Conservation (phyloP, 768 basidiomycete genomes). For the Leccinum sublutescens region DNA sequence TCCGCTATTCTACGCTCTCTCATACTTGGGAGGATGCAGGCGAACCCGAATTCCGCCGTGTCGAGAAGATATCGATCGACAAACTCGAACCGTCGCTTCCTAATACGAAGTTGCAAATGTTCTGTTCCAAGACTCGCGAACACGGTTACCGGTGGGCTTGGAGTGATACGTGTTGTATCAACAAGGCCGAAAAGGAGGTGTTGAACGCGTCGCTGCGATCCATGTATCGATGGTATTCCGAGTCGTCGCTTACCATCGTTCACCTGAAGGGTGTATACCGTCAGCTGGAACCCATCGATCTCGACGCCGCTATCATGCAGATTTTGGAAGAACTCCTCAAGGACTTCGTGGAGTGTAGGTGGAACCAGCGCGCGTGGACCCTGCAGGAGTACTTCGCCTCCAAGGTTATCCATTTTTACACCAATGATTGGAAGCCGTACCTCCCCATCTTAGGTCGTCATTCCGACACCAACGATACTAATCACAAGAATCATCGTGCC, state of each 20-base stretch:
- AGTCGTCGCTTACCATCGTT: conserved; percentile 25
- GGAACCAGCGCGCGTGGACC: conserved; percentile 28
- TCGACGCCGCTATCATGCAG: no score
- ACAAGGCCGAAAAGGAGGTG: not conserved
- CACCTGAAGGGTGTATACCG: conserved; percentile 16
- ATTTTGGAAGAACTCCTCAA: no score
- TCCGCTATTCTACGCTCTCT: conserved; percentile 22
- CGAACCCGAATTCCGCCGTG: conserved; percentile 17
- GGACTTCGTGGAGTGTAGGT: not conserved
- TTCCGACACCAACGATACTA: not conserved
- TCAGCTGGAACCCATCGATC: no score
- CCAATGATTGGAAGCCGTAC: conserved; percentile 24
- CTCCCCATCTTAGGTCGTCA: conserved; percentile 1
- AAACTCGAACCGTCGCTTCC: conserved; percentile 4
- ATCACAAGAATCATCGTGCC: conserved; percentile 18
- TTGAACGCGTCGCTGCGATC: conserved; percentile 25
- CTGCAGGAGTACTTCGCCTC: conserved; percentile 27
- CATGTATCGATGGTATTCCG: conserved; percentile 30
- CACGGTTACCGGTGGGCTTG: conserved; percentile 23
- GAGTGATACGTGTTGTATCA: conserved; percentile 6
- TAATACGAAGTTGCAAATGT: conserved; percentile 15
- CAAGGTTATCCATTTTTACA: conserved; percentile 22
- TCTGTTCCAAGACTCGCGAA: conserved; percentile 15
- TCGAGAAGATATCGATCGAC: conserved; percentile 14
- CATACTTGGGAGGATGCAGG: conserved; percentile 20